Evolutionary conservation across 2,329 filamentous ascomycete species (phyloP).

Genomic region (Colletotrichum sp.): DNA sequence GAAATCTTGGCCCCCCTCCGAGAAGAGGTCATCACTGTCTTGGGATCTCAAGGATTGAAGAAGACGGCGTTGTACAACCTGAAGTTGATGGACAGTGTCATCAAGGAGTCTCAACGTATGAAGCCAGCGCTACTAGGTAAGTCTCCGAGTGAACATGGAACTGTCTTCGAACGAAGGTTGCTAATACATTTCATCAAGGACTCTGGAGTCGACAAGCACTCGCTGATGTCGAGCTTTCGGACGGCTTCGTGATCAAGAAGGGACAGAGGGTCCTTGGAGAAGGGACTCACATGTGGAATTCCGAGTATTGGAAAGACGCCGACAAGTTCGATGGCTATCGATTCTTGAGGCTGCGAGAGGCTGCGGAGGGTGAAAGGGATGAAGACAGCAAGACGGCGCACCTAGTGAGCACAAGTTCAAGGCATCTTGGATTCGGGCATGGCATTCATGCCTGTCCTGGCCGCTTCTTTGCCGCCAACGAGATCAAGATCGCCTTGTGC

Average conservation of each 20-base stretch:
- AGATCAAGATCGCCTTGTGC: slow-evolving; percentile 37
- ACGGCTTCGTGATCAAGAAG: slow-evolving; percentile 24
- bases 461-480: slow-evolving; percentile 39
- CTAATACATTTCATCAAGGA: neutral
- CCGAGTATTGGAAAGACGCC: slow-evolving; percentile 20
- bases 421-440: slow-evolving; percentile 37
- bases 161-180: neutral
- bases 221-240: slow-evolving; percentile 18
- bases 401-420: slow-evolving; percentile 35
- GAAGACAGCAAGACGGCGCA: slow-evolving; percentile 25
- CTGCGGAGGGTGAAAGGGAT: slow-evolving; percentile 22
- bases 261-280: slow-evolving; percentile 19
- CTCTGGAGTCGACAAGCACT: neutral
- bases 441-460: slow-evolving; percentile 42
- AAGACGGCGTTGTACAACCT: slow-evolving; percentile 26
- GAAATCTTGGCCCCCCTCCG: slow-evolving; percentile 24
- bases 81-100: slow-evolving; percentile 28
- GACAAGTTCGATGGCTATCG: slow-evolving; percentile 24
- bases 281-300: slow-evolving; percentile 20
- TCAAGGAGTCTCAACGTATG: slow-evolving; percentile 29
- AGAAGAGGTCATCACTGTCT: slow-evolving; percentile 24
- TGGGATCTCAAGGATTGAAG: slow-evolving; percentile 21
- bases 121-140: slow-evolving; percentile 24
- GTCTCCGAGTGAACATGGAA: neutral
- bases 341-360: slow-evolving; percentile 17